phyloP scores from a whole-genome alignment of 805 yeast species.

The Candida odintsovae region DNA sequence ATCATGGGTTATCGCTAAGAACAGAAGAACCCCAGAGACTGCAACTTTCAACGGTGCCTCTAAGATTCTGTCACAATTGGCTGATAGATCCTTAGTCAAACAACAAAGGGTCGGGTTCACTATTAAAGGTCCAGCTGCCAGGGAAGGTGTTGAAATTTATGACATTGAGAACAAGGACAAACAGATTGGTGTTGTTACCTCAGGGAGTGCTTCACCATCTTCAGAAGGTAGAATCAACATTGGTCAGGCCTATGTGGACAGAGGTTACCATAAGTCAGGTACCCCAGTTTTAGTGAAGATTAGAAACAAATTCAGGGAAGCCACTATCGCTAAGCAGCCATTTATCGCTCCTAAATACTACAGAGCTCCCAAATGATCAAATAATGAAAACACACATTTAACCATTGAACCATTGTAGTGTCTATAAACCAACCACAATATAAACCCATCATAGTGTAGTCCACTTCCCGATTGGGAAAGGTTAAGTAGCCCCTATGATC shows the following conservation, averaged over 20 bases:
- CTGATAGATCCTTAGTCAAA: slow-evolving; percentile 51
- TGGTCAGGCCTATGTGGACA: slow-evolving; percentile 84
- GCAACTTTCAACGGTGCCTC: slow-evolving; percentile 71
- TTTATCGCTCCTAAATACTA: slow-evolving; percentile 73
- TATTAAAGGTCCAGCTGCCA: slow-evolving; percentile 84
- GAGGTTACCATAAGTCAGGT: slow-evolving; percentile 67
- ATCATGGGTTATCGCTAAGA: slow-evolving; percentile 84
- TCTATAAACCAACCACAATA: neutral
- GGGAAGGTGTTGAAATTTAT: slow-evolving; percentile 68
- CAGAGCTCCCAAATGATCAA: slow-evolving; percentile 26
- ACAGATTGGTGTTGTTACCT: slow-evolving; percentile 49
- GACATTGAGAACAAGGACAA: slow-evolving; percentile 44
- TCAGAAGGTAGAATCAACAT: slow-evolving; percentile 67
- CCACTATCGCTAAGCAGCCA: slow-evolving; percentile 75
- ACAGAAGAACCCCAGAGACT: slow-evolving; percentile 48
- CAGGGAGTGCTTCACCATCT: slow-evolving; percentile 64
- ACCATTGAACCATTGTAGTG: neutral
- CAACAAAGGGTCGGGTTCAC: slow-evolving; percentile 70
- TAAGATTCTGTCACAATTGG: slow-evolving; percentile 63
- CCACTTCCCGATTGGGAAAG: neutral
- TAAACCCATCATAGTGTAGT: neutral
- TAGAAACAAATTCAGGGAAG: slow-evolving; percentile 78
- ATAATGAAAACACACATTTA: neutral
- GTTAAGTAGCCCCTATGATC: neutral
- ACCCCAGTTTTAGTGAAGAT: slow-evolving; percentile 67